Evolutionary conservation across 441 rosid species (phyloP), one percentile per base, ranked within the genome.

Genomic region (Populus tomentosa): DNA sequence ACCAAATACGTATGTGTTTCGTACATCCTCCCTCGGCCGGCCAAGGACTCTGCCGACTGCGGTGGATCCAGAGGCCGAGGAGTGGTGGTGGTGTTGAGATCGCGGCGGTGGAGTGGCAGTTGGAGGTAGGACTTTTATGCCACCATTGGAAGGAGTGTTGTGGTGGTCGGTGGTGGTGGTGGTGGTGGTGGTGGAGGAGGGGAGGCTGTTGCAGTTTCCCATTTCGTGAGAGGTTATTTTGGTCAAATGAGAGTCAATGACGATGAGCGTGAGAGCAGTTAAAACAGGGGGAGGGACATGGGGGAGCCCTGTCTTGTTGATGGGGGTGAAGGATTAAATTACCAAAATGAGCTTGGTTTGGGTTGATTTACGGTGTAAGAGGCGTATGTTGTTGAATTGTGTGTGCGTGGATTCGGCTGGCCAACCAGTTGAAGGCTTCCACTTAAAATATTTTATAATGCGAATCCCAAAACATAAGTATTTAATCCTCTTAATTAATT

Each of bases 21-120:
- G 87, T 4, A 95, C 83, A 63, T 95, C 95, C 82, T 92, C 98
- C 97, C 90, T 93, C 0, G 94, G 97, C 7, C 98, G 91, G 71
- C 96, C 98, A 32, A 95, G 84, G 66, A 95, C 91, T 0, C 93
- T 87, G 10, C 98, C 98, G 1, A 82, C 79, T 68, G 75, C 32
- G 32, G 32, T 30, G 32, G 78, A 82, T 82, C 80, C 32, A 4
- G 32, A 11, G 72, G 72, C 42, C 61, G 83, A 28, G 21, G 71
- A 53, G 70, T 33, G 82, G 26, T 33, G 75, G 7, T 67, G 81
- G 8, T 69, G 75, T n/a, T 81, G 82, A 62, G 83, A 77, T 3
- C 78, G 83, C 5, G 63, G 14, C 3, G 80, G 78, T 7, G 83
- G 75, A 56, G 62, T 8, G 32, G 83, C 77, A 23, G 23, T 64